Base-by-base conservation (phyloP, 139 green algal genomes). In the Chlorella sp. region DNA sequence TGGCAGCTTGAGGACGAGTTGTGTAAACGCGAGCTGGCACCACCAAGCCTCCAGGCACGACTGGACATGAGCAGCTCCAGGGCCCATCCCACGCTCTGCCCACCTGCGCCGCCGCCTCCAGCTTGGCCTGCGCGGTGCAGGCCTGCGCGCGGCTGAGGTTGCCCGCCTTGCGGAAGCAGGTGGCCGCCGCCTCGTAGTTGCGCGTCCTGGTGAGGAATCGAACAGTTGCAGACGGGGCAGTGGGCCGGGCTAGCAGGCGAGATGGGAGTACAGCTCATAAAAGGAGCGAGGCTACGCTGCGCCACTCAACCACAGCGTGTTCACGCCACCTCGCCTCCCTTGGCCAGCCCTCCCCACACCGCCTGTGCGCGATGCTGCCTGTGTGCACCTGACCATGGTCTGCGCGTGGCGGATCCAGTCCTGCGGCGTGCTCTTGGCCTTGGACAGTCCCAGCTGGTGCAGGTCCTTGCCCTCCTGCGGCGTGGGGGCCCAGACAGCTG, bases 391-490 rank as follows among this genome's bases (percentile, higher is more conserved):
- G 36, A 75, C 28, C 76, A 83, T 83, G 20, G 76, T 58, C 76
- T 83, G 58, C 1, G 58, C 76, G 34, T 62, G 56, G 44, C 76
- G 65, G 32, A 83, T 73, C 85, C 85, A 91, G 79, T 91, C 88
- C 24, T 79, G 78, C n/a, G 86, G 62, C 30, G 69, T 86, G 72
- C 41, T 82, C 41, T 75, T 74, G 41, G 41, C 40, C 65, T 88
- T 85, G 68, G 65, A 77, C 69, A 90, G 87, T 20, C 83, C 80
- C 58, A 88, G 80, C 81, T 82, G 65, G 38, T 82, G 70, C 22
- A 84, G 76, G 58, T 89, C 86, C 76, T 75, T 84, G 67, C 87
- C 84, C 26, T 90, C 83, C 60, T 81, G 44, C 26, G 34, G 41
- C 28, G 72, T 28, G 72, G 28, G 28, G 43, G 72, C 0, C 5